A percentile compares a stretch with the other conserved stretches of the same genome.
These are phyloP conservation scores for Ophiostoma piceae DNA, from an alignment of 2,329 filamentous ascomycete genomes.

Conservation along the genomic window DNA sequence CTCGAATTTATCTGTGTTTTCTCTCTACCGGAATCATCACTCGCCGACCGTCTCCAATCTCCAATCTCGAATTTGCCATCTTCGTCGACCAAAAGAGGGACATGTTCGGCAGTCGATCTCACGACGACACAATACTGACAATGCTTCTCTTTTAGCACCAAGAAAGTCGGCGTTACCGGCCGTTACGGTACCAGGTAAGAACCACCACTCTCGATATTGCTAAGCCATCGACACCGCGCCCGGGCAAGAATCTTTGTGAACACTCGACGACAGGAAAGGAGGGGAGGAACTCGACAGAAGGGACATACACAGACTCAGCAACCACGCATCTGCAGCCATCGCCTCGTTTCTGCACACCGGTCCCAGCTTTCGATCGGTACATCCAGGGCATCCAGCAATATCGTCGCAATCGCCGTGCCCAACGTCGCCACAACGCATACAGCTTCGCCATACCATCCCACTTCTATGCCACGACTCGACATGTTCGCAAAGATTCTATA, in stretches of 20 bases:
- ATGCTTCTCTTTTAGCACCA: conserved; percentile 53
- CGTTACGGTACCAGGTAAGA: conserved; percentile 39
- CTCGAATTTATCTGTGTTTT: not conserved
- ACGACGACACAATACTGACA: conserved; percentile 24
- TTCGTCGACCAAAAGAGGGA: not conserved
- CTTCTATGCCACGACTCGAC: not conserved
- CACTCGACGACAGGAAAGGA: not conserved
- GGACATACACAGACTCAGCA: not conserved
- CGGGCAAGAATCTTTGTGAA: not conserved
- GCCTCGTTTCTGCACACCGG: not conserved
- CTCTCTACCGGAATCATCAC: not conserved
- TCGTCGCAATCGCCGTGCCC: not conserved
- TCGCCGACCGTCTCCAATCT: not conserved
- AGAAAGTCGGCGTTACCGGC: conserved; percentile 98
- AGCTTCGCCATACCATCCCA: not conserved
- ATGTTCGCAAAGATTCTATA: not conserved
- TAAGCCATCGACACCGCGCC: not conserved
- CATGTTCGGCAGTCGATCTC: not conserved
- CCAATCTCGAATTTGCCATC: not conserved
- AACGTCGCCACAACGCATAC: not conserved
- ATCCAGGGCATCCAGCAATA: not conserved
- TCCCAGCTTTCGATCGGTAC: not conserved
- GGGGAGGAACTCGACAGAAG: not conserved
- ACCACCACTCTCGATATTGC: not conserved
- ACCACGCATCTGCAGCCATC: not conserved